Conservation (phyloP, 805 yeast genomes). For the Ogataea corticis region DNA sequence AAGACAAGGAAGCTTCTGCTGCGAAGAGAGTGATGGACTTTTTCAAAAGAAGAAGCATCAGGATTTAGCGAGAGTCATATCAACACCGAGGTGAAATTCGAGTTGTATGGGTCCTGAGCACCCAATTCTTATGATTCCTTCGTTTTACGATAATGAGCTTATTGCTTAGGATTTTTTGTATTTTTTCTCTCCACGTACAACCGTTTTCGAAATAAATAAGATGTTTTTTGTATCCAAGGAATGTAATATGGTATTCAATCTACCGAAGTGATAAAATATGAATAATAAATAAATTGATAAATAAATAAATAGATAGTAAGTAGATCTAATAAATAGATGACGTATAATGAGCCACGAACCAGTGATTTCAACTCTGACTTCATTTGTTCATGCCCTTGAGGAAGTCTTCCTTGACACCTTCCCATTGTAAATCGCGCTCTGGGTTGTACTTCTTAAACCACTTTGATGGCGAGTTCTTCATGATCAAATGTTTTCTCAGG, state of each 20-base stretch:
- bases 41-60: conserved; percentile 63
- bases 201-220: background rate
- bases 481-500: conserved; percentile 39
- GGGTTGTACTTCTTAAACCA: conserved; percentile 38
- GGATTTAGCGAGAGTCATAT: conserved; percentile 26
- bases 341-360: conserved; percentile 1
- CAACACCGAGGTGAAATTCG: background rate
- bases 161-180: conserved; percentile 5
- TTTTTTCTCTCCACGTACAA: conserved; percentile 1
- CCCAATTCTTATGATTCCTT: conserved; percentile 1
- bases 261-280: background rate
- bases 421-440: conserved; percentile 33
- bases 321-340: background rate
- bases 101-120: background rate
- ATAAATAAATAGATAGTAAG: conserved; percentile 11
- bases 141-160: conserved; percentile 4
- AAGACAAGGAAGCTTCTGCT: conserved; percentile 63
- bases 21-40: conserved; percentile 79
- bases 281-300: conserved; percentile 14
- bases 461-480: conserved; percentile 40
- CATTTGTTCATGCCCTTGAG: conserved; percentile 37
- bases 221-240: too few relatives aligned
- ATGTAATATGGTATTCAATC: too few relatives aligned
- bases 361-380: background rate
- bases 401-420: conserved; percentile 37